These are phyloP conservation scores for Panellus pusillus DNA, from an alignment of 768 basidiomycete genomes.

Conservation along the genomic window DNA sequence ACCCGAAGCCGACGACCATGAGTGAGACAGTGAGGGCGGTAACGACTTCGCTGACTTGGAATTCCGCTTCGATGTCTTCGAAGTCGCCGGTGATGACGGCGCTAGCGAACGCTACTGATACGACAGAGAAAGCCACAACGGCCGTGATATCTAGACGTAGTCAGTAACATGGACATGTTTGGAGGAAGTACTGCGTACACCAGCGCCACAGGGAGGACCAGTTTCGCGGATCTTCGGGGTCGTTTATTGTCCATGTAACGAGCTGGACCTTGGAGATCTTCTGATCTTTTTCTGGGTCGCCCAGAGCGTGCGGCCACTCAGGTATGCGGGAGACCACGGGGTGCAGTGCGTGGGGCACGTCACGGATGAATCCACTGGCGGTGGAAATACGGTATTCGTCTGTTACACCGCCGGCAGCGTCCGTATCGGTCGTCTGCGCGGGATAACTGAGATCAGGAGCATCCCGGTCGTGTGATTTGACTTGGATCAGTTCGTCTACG, in stretches of 20 bases:
- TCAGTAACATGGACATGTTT: neutral
- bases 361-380: slow-evolving; percentile 27
- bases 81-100: slow-evolving; percentile 41
- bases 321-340: slow-evolving; percentile 24
- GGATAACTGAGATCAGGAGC: slow-evolving; percentile 19
- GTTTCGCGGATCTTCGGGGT: slow-evolving; percentile 42
- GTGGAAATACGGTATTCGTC: slow-evolving; percentile 34
- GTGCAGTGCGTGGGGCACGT: slow-evolving; percentile 28
- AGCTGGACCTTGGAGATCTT: slow-evolving; percentile 31
- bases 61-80: slow-evolving; percentile 30
- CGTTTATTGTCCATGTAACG: slow-evolving; percentile 37
- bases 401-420: slow-evolving; percentile 22
- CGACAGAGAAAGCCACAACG: slow-evolving; percentile 31
- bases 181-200: slow-evolving; percentile 27
- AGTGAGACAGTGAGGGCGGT: slow-evolving; percentile 35
- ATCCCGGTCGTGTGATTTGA: slow-evolving; percentile 1
- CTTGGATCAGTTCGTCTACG: neutral
- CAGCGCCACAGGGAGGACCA: slow-evolving; percentile 32
- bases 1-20: slow-evolving; percentile 38
- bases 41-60: slow-evolving; percentile 33
- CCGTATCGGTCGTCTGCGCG: slow-evolving; percentile 15
- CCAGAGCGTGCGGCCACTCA: slow-evolving; percentile 1
- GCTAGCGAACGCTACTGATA: slow-evolving; percentile 36
- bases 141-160: slow-evolving; percentile 28
- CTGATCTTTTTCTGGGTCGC: slow-evolving; percentile 36